Conservation (phyloP, 2,329 filamentous ascomycete genomes). For the Colletotrichum sp. region DNA sequence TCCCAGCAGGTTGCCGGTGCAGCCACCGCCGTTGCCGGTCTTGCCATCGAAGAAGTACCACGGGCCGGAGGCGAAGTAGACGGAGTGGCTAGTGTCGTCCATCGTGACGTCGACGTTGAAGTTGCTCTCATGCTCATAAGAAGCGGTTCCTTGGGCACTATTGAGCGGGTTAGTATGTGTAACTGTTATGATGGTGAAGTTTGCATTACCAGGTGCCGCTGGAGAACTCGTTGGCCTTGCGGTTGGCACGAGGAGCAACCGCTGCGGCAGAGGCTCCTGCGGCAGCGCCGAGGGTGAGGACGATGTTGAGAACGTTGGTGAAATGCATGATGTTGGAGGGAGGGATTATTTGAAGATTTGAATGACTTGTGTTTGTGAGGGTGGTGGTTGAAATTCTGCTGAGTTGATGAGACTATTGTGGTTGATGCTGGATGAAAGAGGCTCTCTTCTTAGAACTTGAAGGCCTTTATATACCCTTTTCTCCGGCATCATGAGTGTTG, state of each 20-base stretch:
- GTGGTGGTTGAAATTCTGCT: not conserved
- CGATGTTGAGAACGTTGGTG: not conserved
- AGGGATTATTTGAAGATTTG: accelerated
- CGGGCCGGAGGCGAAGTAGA: constrained; percentile 8
- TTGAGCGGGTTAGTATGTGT: not conserved
- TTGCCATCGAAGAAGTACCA: not conserved
- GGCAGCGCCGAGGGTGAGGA: not conserved
- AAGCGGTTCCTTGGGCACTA: not conserved
- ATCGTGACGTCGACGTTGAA: constrained; percentile 5
- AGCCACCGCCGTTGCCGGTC: not conserved
- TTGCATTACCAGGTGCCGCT: not conserved
- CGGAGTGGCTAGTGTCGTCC: constrained; percentile 4
- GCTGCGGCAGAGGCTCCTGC: not conserved
- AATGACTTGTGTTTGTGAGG: not conserved
- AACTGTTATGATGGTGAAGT: accelerated
- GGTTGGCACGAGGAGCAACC: not conserved
- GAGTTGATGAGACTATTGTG: not conserved
- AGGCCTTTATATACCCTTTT: not conserved
- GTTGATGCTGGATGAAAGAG: not conserved
- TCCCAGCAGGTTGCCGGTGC: not conserved
- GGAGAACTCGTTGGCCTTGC: not conserved
- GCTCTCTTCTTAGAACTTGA: not conserved
- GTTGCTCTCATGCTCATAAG: constrained; percentile 4
- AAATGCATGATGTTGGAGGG: not conserved
- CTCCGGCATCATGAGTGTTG: not conserved